Evolutionary conservation across 352 stramenopile genomes (phyloP).

Genomic region (Bremia lactucae): DNA sequence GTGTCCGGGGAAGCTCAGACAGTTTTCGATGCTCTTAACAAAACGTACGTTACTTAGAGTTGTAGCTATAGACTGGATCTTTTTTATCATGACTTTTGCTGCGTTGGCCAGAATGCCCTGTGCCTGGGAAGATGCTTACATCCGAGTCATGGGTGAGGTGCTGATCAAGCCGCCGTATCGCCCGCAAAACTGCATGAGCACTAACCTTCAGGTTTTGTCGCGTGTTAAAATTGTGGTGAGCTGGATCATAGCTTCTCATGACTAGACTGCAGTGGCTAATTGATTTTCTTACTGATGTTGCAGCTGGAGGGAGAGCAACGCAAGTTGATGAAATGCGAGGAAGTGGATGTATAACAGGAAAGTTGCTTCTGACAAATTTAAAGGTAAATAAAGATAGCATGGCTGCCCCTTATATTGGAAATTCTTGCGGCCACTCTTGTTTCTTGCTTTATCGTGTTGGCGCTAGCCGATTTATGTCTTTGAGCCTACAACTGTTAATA

Average conservation of each 20-base stretch:
- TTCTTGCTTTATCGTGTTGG: too few species aligned
- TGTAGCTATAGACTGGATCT: background rate
- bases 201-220: constrained; percentile 59
- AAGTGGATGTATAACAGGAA: too few species aligned
- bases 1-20: constrained; percentile 57
- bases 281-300: constrained; percentile 1
- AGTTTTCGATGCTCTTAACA: constrained; percentile 85
- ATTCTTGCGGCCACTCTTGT: too few species aligned
- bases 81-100: constrained; percentile 9
- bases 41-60: constrained; percentile 45
- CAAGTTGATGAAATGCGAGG: too few species aligned
- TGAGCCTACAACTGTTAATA: too few species aligned
- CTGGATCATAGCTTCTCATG: background rate
- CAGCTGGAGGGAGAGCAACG: constrained; percentile 65
- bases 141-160: constrained; percentile 79
- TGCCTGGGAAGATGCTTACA: constrained; percentile 72
- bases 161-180: constrained; percentile 80
- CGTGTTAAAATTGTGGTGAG: constrained; percentile 82
- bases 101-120: constrained; percentile 54
- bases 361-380: too few species aligned
- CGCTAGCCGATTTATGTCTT: too few species aligned
- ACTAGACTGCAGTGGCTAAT: background rate
- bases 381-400: too few species aligned
- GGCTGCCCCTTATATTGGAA: too few species aligned
- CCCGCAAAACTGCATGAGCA: constrained; percentile 63